A percentile compares a stretch with the other conserved stretches of the same genome.
Evolutionary conservation across 1,284 basidiomycete species (phyloP).

Genomic region (Cutaneotrichosporon cutaneum): DNA sequence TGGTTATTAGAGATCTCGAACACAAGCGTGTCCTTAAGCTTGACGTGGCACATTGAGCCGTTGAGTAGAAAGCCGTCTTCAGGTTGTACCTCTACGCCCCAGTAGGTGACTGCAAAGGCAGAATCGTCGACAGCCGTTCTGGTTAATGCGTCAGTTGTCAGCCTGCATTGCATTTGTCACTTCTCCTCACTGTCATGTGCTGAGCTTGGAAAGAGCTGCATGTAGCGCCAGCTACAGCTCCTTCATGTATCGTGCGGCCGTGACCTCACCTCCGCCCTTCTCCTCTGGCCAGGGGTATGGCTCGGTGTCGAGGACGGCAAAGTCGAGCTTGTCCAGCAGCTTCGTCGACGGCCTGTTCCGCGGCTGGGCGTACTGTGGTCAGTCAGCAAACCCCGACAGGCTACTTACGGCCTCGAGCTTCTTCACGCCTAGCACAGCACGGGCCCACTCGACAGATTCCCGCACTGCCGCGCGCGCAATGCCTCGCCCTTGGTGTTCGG

Average conservation of each 20-base stretch:
- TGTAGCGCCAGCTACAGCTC: neutral
- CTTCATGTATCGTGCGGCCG: neutral
- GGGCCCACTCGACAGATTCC: neutral
- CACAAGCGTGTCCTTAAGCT: no score
- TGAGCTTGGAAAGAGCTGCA: no score
- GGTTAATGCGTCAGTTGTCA: no score
- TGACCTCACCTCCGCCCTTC: neutral
- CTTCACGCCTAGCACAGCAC: neutral
- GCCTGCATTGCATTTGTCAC: no score
- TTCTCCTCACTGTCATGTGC: no score
- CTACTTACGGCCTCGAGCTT: slow-evolving; percentile 1
- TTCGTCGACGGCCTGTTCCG: neutral
- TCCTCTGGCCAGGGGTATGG: neutral
- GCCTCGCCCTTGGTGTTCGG: neutral
- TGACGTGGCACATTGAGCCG: no score
- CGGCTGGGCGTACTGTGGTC: neutral
- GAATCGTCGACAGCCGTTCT: no score
- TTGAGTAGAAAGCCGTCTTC: no score
- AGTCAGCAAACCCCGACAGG: no score
- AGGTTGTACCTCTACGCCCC: no score
- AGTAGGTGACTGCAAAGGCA: no score
- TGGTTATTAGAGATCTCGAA: no score
- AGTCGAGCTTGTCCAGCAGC: neutral
- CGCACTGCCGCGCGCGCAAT: neutral
- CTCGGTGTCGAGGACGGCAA: neutral